Conservation (phyloP, 208 protist species). For the Kentomonas sorsogonicus region DNA sequence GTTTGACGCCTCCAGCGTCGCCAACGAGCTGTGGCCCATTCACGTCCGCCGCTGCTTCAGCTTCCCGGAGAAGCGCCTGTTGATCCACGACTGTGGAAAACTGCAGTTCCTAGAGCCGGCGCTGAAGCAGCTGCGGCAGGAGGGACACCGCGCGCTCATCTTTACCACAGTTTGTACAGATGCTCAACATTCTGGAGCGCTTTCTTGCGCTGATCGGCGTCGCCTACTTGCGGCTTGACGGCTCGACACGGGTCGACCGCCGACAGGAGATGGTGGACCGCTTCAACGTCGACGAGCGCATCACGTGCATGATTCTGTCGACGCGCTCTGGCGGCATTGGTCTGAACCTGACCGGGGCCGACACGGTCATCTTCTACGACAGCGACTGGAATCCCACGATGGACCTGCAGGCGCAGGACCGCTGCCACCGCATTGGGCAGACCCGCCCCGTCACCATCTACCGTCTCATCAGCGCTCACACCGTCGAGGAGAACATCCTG, state of each 20-base stretch:
- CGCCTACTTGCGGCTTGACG: slow-evolving; percentile 94
- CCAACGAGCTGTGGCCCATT: slow-evolving; percentile 63
- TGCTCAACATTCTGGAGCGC: slow-evolving; percentile 97
- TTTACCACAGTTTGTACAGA: slow-evolving; percentile 98
- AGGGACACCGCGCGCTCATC: slow-evolving; percentile 94
- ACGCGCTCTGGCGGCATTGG: slow-evolving; percentile 97
- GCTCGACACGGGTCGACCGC: slow-evolving; percentile 84
- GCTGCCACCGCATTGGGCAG: slow-evolving; percentile 97
- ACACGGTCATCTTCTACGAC: slow-evolving; percentile 99
- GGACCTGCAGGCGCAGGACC: slow-evolving; percentile 97
- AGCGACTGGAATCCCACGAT: slow-evolving; percentile 99
- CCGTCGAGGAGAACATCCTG: slow-evolving; percentile 96
- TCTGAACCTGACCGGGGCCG: slow-evolving; percentile 98
- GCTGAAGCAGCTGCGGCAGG: slow-evolving; percentile 63
- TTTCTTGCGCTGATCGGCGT: slow-evolving; percentile 91
- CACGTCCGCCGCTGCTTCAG: slow-evolving; percentile 72
- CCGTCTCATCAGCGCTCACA: slow-evolving; percentile 92
- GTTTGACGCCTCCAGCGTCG: slow-evolving; percentile 53
- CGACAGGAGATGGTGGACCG: slow-evolving; percentile 91
- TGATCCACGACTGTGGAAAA: slow-evolving; percentile 97
- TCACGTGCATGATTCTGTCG: slow-evolving; percentile 97
- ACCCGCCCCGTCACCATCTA: slow-evolving; percentile 96
- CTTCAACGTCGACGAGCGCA: slow-evolving; percentile 90
- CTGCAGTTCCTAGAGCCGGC: slow-evolving; percentile 88
- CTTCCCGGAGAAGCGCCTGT: slow-evolving; percentile 93